phyloP scores from a whole-genome alignment of 495 filamentous ascomycete genomes.

The Alectoria sarmentosa region DNA sequence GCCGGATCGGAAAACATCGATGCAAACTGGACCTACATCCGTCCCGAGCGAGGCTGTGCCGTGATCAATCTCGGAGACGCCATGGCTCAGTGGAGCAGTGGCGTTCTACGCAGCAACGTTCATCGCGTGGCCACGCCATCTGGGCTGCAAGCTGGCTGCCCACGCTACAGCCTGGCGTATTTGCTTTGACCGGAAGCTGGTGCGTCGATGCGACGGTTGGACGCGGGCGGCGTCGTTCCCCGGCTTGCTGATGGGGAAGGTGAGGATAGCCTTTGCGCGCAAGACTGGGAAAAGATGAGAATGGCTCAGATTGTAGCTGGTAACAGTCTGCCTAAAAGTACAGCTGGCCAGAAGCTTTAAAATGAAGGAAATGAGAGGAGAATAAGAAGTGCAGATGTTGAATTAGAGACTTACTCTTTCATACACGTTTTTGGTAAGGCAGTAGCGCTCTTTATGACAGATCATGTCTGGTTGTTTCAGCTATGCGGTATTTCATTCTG shows the following conservation, averaged over 20 bases:
- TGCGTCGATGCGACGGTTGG: constrained; percentile 17
- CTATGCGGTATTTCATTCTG: no score
- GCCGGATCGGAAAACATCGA: constrained; percentile 8
- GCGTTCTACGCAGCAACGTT: constrained; percentile 26
- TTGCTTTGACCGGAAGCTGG: constrained; percentile 16
- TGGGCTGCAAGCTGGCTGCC: constrained; percentile 16
- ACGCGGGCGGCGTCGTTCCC: not conserved
- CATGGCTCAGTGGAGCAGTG: constrained; percentile 30
- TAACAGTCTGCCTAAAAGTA: no score
- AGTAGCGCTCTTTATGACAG: no score
- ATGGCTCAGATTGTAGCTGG: constrained; percentile 2
- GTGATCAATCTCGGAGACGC: constrained; percentile 35
- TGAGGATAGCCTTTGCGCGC: constrained; percentile 21
- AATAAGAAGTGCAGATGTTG: no score
- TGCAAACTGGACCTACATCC: constrained; percentile 30
- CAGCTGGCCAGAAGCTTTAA: no score
- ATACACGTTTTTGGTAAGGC: no score
- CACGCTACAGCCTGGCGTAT: constrained; percentile 22
- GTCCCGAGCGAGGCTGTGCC: constrained; percentile 29
- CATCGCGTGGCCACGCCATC: constrained; percentile 30
- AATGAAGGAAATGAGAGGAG: no score
- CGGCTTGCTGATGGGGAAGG: constrained; percentile 3
- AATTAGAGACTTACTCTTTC: no score
- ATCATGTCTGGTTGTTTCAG: no score
- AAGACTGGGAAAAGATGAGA: constrained; percentile 22